These are phyloP conservation scores for Tylopilus sp. DNA, from an alignment of 768 basidiomycete species.

Conservation along the genomic window DNA sequence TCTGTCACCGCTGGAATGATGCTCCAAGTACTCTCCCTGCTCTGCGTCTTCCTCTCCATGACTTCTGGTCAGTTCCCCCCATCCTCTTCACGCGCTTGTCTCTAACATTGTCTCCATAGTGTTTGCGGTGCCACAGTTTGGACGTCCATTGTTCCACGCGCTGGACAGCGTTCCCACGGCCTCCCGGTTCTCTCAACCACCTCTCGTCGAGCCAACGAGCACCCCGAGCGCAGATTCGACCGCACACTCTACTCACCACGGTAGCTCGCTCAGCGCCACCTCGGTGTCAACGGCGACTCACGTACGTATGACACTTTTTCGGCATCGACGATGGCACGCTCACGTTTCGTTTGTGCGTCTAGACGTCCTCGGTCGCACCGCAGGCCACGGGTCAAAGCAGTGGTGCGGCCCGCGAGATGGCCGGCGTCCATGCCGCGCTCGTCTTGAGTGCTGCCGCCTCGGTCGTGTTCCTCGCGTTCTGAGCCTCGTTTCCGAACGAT, in stretches of 20 bases:
- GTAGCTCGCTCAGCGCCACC: too few species aligned
- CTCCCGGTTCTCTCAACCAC: background rate
- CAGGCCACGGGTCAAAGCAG: background rate
- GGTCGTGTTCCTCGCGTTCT: background rate
- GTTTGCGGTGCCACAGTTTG: constrained; percentile 21
- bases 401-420: constrained; percentile 12
- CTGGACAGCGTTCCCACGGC: constrained; percentile 2
- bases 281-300: too few species aligned
- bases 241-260: too few species aligned
- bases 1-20: constrained; percentile 10
- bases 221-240: background rate
- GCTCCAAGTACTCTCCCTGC: constrained; percentile 7
- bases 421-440: constrained; percentile 4
- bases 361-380: background rate
- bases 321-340: too few species aligned
- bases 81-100: background rate
- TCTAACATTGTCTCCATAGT: background rate
- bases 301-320: background rate
- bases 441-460: constrained; percentile 3
- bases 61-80: constrained; percentile 11
- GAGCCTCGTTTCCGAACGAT: background rate
- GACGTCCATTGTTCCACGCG: constrained; percentile 8
- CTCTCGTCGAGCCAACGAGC: too few species aligned
- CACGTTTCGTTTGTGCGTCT: too few species aligned
- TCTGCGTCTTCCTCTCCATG: constrained; percentile 6